Conservation (phyloP, 83 land plant genomes). For the Thuja plicata region DNA sequence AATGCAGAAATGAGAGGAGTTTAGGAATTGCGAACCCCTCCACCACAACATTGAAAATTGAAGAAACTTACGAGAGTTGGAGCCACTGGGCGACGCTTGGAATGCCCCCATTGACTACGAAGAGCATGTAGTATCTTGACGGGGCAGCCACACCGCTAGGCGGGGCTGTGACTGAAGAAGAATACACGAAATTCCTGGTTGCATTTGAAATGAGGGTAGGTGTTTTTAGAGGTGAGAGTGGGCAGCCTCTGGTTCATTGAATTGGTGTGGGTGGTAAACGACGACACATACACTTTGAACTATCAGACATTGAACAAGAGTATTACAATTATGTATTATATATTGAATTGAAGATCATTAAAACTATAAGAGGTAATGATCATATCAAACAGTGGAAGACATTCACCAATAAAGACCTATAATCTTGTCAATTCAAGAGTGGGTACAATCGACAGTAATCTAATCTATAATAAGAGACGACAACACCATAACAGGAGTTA, state of each 20-base stretch:
- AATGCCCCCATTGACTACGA: slow-evolving; percentile 41
- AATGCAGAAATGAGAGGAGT: no score
- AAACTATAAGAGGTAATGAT: slow-evolving; percentile 11
- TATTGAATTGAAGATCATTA: not conserved
- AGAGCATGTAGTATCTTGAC: slow-evolving; percentile 53
- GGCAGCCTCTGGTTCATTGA: slow-evolving; percentile 36
- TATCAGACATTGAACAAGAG: not conserved
- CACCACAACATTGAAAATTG: no score
- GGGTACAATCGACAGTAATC: no score
- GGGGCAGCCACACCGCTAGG: slow-evolving; percentile 35
- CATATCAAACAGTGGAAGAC: not conserved
- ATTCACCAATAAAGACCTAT: no score
- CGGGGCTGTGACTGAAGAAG: slow-evolving; percentile 26
- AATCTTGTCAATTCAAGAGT: no score
- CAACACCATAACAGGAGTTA: no score
- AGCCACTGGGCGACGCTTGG: slow-evolving; percentile 64
- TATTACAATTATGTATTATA: not conserved
- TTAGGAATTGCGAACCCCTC: no score
- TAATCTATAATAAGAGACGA: no score
- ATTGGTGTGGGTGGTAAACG: slow-evolving; percentile 44
- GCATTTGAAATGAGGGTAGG: not conserved
- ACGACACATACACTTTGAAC: not conserved
- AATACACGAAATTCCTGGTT: slow-evolving; percentile 3
- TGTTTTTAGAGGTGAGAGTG: not conserved
- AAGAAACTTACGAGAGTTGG: not conserved